Conservation (phyloP, 2,329 filamentous ascomycete species). For the Exophiala mesophila region DNA sequence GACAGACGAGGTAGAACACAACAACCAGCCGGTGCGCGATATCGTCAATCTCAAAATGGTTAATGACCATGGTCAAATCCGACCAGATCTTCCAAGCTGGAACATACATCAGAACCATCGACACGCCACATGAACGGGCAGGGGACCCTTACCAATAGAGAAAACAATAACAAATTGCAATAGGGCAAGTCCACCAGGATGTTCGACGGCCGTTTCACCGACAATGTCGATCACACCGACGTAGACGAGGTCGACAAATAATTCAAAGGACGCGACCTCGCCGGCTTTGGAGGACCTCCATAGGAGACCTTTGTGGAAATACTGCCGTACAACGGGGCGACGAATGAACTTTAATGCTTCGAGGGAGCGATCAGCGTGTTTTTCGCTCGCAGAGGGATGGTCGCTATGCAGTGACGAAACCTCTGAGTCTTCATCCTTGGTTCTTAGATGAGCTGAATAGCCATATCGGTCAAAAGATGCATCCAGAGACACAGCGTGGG, state of each 20-base stretch:
- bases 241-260: slow-evolving; percentile 61
- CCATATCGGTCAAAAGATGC: slow-evolving; percentile 62
- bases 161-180: slow-evolving; percentile 58
- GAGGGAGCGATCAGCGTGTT: slow-evolving; percentile 28
- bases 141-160: slow-evolving; percentile 37
- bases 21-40: slow-evolving; percentile 55
- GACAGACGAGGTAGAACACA: slow-evolving; percentile 56
- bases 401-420: slow-evolving; percentile 22
- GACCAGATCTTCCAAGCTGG: slow-evolving; percentile 14
- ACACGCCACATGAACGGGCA: neutral
- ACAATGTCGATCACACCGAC: slow-evolving; percentile 62
- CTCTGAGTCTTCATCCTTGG: slow-evolving; percentile 35
- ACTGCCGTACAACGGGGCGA: slow-evolving; percentile 58
- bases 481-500: slow-evolving; percentile 52
- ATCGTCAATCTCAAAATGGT: slow-evolving; percentile 61
- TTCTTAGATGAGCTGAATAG: slow-evolving; percentile 55
- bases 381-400: slow-evolving; percentile 27
- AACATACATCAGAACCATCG: neutral
- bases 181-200: slow-evolving; percentile 51
- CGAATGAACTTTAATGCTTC: slow-evolving; percentile 54
- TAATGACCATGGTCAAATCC: slow-evolving; percentile 43
- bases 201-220: slow-evolving; percentile 56
- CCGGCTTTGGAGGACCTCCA: slow-evolving; percentile 57
- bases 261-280: slow-evolving; percentile 58
- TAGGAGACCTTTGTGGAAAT: slow-evolving; percentile 61